phyloP scores from a whole-genome alignment of 176 grass and related monocot genomes.

The Tillandsia fasciculata region DNA sequence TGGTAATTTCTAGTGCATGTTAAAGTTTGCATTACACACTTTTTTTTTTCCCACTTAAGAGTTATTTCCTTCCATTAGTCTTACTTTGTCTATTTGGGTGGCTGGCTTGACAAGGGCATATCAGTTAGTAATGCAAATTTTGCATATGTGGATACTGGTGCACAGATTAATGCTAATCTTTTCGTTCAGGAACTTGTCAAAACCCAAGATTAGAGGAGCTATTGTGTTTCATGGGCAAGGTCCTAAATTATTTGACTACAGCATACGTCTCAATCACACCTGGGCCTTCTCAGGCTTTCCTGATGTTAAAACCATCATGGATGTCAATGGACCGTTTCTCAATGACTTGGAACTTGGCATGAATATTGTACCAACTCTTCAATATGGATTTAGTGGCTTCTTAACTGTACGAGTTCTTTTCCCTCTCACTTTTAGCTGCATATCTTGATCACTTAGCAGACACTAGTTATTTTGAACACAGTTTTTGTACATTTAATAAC shows the following conservation, averaged over 20 bases:
- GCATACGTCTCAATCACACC: slow-evolving; percentile 43
- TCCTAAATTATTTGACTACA: slow-evolving; percentile 41
- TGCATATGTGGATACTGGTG: slow-evolving; percentile 4
- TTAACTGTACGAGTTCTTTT: slow-evolving; percentile 29
- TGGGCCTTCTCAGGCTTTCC: slow-evolving; percentile 54
- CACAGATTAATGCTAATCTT: slow-evolving; percentile 4
- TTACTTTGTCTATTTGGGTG: no score
- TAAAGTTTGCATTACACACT: no score
- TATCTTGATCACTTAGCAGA: slow-evolving; percentile 1
- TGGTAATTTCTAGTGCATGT: no score
- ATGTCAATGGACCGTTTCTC: slow-evolving; percentile 43
- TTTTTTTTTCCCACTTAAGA: no score
- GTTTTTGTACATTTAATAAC: neutral
- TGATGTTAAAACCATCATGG: slow-evolving; percentile 43
- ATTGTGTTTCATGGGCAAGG: slow-evolving; percentile 31
- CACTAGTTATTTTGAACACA: neutral
- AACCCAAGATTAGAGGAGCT: slow-evolving; percentile 41
- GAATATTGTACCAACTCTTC: slow-evolving; percentile 30
- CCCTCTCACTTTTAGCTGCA: slow-evolving; percentile 10
- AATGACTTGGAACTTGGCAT: slow-evolving; percentile 43
- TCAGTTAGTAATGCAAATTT: neutral
- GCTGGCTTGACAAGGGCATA: neutral
- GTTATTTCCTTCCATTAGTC: no score
- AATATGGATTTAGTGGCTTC: slow-evolving; percentile 47
- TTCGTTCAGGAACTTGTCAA: slow-evolving; percentile 36